Base-by-base conservation (phyloP, 441 rosid genomes). In the Erysimum cheiri region DNA sequence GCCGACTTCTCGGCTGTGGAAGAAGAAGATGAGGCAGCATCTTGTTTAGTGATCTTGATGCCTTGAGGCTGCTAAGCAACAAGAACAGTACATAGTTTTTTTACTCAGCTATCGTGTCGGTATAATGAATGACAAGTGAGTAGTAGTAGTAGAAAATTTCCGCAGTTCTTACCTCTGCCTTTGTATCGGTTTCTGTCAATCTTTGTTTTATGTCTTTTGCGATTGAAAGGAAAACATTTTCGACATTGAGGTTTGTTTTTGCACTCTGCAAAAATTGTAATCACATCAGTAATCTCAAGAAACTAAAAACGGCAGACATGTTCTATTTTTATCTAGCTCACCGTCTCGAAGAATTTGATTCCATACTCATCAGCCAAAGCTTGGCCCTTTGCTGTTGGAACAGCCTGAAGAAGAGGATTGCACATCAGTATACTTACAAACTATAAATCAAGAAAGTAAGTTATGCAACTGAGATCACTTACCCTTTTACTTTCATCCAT, bases 401-500 rank as follows among this genome's bases (percentile, higher is more conserved):
- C 55, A 52, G 80, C 80, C 80, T 77, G 65, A 41, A 15, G 9
- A 56, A 35, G 60, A 47, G 40, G 26, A 36, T 43, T 6, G 43
- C 33, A 41, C 26, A 59, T 76, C 56, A 64, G 57, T 41, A 33
- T 6, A 22, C 24, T 24, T 41, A 49, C 10, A 11, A 68, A 69
- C 64, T 35, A 10, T 7, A 36, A 24, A 43, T 32, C 46, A 14
- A 5, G 52, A 48, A 11, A 44, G 19, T 19, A 29, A 61, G 60
- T 24, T 53, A 39, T 5, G 46, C 60, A 66, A n/a, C 49, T 52
- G 11, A 57, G 41, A 13, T 54, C 7, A 29, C 37, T 54, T 78
- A 85, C 90, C 85, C 89, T 85, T 80, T 84, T 88, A 87, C 86
- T 88, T 77, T 88, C 90, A 39, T 88, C 90, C 93, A 88, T 88